Conservation (phyloP, 805 yeast genomes). For the Ogataea wickerhamii region DNA sequence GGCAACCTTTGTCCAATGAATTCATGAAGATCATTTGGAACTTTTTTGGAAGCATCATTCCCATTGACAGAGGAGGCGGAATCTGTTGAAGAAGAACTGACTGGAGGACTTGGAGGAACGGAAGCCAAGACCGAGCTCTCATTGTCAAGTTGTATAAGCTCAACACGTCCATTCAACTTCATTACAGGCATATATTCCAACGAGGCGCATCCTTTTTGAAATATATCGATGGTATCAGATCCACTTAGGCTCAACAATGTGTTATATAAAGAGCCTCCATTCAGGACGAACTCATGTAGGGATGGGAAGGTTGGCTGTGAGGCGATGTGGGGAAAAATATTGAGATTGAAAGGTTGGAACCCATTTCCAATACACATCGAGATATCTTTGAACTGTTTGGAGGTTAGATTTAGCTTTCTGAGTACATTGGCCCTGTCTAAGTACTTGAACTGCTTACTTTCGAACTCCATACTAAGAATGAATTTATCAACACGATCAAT, state of each 20-base stretch:
- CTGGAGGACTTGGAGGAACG: conserved; percentile 14
- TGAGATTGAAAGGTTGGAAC: conserved; percentile 62
- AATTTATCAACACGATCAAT: conserved; percentile 59
- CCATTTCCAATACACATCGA: conserved; percentile 77
- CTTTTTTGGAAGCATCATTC: conserved; percentile 26
- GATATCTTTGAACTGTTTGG: conserved; percentile 70
- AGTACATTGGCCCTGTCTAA: conserved; percentile 58
- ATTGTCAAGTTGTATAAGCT: conserved; percentile 38
- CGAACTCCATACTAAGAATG: conserved; percentile 67
- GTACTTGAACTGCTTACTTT: conserved; percentile 60
- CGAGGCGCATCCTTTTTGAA: conserved; percentile 66
- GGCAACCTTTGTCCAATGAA: conserved; percentile 82
- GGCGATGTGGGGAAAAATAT: conserved; percentile 42
- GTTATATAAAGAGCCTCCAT: conserved; percentile 46
- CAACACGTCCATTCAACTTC: conserved; percentile 64
- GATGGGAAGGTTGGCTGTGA: conserved; percentile 26
- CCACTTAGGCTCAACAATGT: conserved; percentile 42
- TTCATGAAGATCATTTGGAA: conserved; percentile 80
- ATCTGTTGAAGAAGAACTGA: conserved; percentile 10
- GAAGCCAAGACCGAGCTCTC: conserved; percentile 18
- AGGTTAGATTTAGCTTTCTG: conserved; percentile 54
- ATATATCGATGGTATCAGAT: conserved; percentile 45
- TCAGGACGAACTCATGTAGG: conserved; percentile 32
- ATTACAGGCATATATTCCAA: conserved; percentile 72
- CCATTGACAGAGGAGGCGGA: conserved; percentile 8